phyloP scores from a whole-genome alignment of 352 stramenopile species.

The Phytopythium aichiense region DNA sequence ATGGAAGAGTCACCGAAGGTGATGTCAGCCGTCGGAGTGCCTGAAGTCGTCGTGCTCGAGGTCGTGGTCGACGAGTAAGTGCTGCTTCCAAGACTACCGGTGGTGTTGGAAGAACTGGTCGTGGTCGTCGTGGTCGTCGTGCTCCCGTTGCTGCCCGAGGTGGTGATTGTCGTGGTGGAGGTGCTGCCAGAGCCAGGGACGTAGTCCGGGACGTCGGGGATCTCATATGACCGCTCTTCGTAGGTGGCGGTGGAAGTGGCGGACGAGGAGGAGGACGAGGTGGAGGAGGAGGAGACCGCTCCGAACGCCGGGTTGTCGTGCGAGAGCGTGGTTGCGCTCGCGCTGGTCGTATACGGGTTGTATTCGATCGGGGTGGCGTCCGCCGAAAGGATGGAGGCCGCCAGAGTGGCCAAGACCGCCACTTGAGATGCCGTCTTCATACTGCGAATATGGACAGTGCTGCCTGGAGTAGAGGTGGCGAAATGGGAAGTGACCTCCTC shows the following conservation, averaged over 20 bases:
- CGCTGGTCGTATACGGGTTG: conserved; percentile 26
- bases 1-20: conserved; percentile 14
- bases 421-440: background rate
- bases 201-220: conserved; percentile 14
- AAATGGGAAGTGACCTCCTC: background rate
- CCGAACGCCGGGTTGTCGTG: conserved; percentile 23
- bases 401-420: background rate
- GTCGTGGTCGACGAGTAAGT: background rate
- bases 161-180: conserved; percentile 4
- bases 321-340: conserved; percentile 20
- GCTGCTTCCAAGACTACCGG: background rate
- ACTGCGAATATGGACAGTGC: background rate
- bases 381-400: background rate
- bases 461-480: background rate
- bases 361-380: conserved; percentile 22
- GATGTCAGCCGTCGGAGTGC: conserved; percentile 10
- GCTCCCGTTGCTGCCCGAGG: background rate
- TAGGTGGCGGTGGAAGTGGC: conserved; percentile 14
- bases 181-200: conserved; percentile 12
- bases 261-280: background rate
- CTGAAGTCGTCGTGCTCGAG: conserved; percentile 9
- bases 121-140: background rate
- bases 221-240: conserved; percentile 7
- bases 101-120: conserved; percentile 6
- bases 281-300: conserved; percentile 12